Conservation (phyloP, 2,329 filamentous ascomycete species). For the Myriosclerotinia duriaeana region DNA sequence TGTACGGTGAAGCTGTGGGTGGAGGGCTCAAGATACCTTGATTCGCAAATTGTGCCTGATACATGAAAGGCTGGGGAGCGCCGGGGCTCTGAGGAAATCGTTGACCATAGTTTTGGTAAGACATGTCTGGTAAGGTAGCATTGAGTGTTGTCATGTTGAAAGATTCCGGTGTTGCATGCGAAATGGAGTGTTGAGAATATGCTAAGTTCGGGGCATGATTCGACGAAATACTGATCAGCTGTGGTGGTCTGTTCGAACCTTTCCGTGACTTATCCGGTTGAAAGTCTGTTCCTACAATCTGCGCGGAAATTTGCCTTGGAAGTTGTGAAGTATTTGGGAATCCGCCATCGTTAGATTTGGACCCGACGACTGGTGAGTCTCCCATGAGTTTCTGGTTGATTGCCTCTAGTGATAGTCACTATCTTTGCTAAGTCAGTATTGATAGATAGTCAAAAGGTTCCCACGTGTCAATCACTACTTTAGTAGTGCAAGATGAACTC, state of each 20-base stretch:
- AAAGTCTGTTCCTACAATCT: slow-evolving; percentile 24
- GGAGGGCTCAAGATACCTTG: slow-evolving; percentile 28
- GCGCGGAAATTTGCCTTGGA: slow-evolving; percentile 21
- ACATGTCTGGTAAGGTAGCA: slow-evolving; percentile 34
- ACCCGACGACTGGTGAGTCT: slow-evolving; percentile 20
- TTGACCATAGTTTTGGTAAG: slow-evolving; percentile 34
- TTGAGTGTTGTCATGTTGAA: slow-evolving; percentile 36
- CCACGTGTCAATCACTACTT: slow-evolving; percentile 15
- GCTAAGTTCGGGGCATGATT: slow-evolving; percentile 21
- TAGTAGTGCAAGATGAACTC: not conserved
- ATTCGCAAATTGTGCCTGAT: slow-evolving; percentile 32
- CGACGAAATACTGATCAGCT: slow-evolving; percentile 21
- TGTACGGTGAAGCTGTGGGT: slow-evolving; percentile 31
- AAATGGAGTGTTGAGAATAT: not conserved
- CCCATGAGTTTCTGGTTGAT: slow-evolving; percentile 18
- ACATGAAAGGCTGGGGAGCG: slow-evolving; percentile 29
- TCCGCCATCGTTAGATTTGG: slow-evolving; percentile 20
- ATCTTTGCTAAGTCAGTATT: slow-evolving; percentile 11
- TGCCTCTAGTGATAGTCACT: not conserved
- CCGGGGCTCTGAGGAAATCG: slow-evolving; percentile 30
- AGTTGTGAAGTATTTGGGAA: slow-evolving; percentile 13
- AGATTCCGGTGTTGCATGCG: slow-evolving; percentile 30
- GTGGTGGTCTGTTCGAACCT: slow-evolving; percentile 13
- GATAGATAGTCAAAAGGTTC: not conserved
- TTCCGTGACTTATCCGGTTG: slow-evolving; percentile 17